Evolutionary conservation across 345 rosid genomes (phyloP).

Genomic region (Erodium maritimum): DNA sequence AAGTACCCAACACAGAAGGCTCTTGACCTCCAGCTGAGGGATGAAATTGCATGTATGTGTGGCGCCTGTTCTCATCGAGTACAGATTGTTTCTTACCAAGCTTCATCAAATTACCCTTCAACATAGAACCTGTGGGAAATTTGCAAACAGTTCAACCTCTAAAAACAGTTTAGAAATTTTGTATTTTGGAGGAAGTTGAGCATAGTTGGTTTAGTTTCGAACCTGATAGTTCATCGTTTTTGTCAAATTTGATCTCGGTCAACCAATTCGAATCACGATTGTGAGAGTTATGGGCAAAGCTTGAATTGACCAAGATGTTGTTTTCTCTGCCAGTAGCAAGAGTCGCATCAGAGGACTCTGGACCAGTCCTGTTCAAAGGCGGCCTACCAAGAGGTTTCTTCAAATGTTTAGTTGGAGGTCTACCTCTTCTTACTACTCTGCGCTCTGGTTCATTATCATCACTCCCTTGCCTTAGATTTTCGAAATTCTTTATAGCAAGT

Average conservation of each 20-base stretch:
- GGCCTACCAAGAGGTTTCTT: slow-evolving; percentile 44
- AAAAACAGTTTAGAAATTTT: neutral
- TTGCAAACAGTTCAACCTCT: slow-evolving; percentile 5
- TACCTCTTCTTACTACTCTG: slow-evolving; percentile 49
- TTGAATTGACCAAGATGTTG: slow-evolving; percentile 18
- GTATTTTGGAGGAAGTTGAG: neutral
- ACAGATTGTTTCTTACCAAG: slow-evolving; percentile 32
- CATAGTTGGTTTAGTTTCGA: neutral
- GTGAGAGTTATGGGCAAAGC: slow-evolving; percentile 20
- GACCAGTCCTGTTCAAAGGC: slow-evolving; percentile 26
- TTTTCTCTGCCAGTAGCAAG: slow-evolving; percentile 42
- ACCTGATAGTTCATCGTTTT: slow-evolving; percentile 47
- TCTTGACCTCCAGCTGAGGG: slow-evolving; percentile 18
- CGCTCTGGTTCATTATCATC: slow-evolving; percentile 47
- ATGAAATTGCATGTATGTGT: slow-evolving; percentile 37
- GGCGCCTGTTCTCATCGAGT: slow-evolving; percentile 41
- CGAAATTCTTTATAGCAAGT: slow-evolving; percentile 69
- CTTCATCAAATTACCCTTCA: slow-evolving; percentile 32
- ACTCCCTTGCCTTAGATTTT: slow-evolving; percentile 69
- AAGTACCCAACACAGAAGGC: slow-evolving; percentile 29
- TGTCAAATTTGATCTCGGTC: slow-evolving; percentile 33
- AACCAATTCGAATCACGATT: slow-evolving; percentile 28
- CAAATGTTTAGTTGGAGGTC: slow-evolving; percentile 42
- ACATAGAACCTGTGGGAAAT: slow-evolving; percentile 29
- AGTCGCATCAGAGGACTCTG: slow-evolving; percentile 38